phyloP scores from a whole-genome alignment of 139 green algal genomes.

The Marvania coccoides region DNA sequence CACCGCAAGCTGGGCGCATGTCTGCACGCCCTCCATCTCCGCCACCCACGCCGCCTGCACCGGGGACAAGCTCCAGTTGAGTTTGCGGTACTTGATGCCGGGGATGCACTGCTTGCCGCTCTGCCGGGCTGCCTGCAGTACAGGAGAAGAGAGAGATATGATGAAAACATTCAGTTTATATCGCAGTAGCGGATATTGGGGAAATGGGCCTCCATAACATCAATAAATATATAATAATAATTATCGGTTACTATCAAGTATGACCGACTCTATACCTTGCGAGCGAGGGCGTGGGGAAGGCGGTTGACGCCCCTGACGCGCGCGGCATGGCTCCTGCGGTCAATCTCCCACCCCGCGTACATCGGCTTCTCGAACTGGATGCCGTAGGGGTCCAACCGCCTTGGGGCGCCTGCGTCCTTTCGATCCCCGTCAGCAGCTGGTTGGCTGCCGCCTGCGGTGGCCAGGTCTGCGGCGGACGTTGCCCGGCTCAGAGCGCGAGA shows the following conservation, averaged over 20 bases:
- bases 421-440: not conserved
- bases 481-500: conserved; percentile 7
- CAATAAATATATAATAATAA: too few relatives aligned
- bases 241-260: too few relatives aligned
- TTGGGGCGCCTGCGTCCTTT: not conserved
- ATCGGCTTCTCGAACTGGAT: conserved; percentile 10
- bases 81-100: conserved; percentile 26
- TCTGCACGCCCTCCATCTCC: conserved; percentile 15
- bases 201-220: not conserved
- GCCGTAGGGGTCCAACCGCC: conserved; percentile 15
- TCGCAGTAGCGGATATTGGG: not conserved
- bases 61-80: conserved; percentile 1
- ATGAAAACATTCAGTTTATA: not conserved
- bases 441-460: not conserved
- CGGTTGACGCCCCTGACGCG: conserved; percentile 13
- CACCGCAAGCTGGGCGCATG: conserved; percentile 28
- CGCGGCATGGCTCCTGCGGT: conserved; percentile 1
- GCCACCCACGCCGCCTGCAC: conserved; percentile 22
- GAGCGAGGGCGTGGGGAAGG: conserved; percentile 6
- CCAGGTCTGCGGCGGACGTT: conserved; percentile 1
- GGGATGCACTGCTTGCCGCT: conserved; percentile 22
- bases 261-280: too few relatives aligned
- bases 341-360: conserved; percentile 17
- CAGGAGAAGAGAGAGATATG: not conserved
- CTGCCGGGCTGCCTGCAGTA: conserved; percentile 17